A percentile compares a stretch with the other conserved stretches of the same genome.
Conservation (phyloP, 805 yeast genomes). For the Clavispora asparagi region DNA sequence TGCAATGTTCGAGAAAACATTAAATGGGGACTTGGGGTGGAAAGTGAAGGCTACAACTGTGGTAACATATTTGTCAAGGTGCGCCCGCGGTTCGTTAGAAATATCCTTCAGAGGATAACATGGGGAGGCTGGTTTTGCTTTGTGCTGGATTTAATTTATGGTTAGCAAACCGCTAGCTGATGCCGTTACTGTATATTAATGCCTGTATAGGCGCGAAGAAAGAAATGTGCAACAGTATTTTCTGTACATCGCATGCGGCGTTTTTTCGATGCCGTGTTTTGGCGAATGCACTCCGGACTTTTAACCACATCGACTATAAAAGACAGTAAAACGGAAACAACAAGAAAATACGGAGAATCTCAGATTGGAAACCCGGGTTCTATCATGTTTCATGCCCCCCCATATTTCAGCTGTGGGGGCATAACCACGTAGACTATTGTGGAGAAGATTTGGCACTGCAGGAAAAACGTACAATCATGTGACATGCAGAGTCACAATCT, state of each 20-base stretch:
- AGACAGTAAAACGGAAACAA: no score
- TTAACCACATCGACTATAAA: no score
- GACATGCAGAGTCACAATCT: neutral
- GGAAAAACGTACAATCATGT: neutral
- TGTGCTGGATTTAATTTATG: constrained; percentile 46
- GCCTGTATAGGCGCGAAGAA: neutral
- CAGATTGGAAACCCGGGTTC: no score
- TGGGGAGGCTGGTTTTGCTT: constrained; percentile 63
- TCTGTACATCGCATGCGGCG: neutral
- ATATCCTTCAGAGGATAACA: constrained; percentile 43
- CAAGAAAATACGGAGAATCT: no score
- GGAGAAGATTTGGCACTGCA: neutral
- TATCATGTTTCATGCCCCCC: no score
- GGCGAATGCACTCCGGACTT: neutral
- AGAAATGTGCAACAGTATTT: neutral
- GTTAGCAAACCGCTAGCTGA: constrained; percentile 18
- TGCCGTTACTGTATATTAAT: neutral
- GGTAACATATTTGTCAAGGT: constrained; percentile 57
- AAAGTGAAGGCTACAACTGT: constrained; percentile 80
- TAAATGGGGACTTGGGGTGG: constrained; percentile 83
- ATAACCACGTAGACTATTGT: no score
- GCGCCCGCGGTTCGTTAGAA: constrained; percentile 47
- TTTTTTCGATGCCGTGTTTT: neutral
- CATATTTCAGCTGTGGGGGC: no score
- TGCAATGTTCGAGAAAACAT: constrained; percentile 74